These are phyloP conservation scores for Calonectria pauciramosa DNA, from an alignment of 2,329 filamentous ascomycete genomes.

Conservation along the genomic window DNA sequence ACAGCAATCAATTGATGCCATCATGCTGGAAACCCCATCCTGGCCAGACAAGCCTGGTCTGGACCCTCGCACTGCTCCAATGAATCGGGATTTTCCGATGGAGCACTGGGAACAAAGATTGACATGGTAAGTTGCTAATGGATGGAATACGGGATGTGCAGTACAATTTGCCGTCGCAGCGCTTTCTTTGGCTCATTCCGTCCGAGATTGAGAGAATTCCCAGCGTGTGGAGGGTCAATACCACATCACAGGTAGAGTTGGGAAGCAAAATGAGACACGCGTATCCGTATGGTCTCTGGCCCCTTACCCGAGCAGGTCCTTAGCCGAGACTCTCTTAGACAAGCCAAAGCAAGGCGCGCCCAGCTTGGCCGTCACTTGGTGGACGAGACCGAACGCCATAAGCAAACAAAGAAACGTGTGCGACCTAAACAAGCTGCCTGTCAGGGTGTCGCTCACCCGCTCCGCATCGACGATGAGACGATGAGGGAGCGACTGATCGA, in stretches of 20 bases:
- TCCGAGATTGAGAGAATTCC: conserved; percentile 9
- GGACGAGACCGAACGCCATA: conserved; percentile 4
- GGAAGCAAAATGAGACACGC: conserved; percentile 5
- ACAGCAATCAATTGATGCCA: neutral
- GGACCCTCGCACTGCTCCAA: neutral
- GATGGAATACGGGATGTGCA: neutral
- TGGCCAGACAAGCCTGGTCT: neutral
- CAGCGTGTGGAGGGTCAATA: conserved; percentile 11
- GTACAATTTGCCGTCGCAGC: neutral
- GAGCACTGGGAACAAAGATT: neutral
- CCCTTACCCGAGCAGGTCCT: neutral
- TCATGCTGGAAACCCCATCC: neutral
- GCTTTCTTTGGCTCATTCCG: neutral
- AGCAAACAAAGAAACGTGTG: conserved; percentile 6
- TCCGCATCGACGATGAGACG: neutral
- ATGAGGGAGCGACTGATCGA: neutral
- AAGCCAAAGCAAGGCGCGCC: neutral
- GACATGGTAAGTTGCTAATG: neutral
- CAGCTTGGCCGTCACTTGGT: neutral
- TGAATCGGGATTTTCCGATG: neutral
- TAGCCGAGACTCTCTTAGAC: conserved; percentile 23
- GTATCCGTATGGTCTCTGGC: neutral
- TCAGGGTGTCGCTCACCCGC: conserved; percentile 9
- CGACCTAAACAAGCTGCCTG: neutral
- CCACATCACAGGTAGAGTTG: conserved; percentile 14